Evolutionary conservation across 106 monocot species (phyloP), one percentile per base, ranked within the genome.

Genomic region (Acorus calamus): DNA sequence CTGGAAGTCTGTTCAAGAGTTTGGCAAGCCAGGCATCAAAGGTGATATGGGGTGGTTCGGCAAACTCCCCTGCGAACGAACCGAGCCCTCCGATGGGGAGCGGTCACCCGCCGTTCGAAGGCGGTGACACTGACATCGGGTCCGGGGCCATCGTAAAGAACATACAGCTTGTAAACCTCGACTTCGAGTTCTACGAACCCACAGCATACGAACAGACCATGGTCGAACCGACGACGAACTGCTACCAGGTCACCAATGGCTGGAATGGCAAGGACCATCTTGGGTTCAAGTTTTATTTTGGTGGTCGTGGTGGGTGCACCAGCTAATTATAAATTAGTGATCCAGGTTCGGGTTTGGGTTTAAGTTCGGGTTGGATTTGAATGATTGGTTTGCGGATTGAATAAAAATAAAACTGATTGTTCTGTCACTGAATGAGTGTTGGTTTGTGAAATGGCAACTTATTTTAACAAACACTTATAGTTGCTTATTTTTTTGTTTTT

Each of bases 321-420:
- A 2, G 3, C 8, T 61, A 47, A 61, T 3, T 44, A 55, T 14
- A 4, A 12, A 13, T 81, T 87, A 94, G 28, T 28, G 28, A 28
- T 28, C 28, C 28, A 28, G 28, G 28, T 28, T 28, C 28, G 1
- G 28, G 28, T 28, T 28, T 28, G 1, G 28, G 28, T 28, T 28
- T 1, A 28, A 1, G 28, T 28, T 28, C 28, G 28, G 1, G 28
- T 28, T 28, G 28, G 28, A 1, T 28, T 28, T 28, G 28, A 1
- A 28, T 28, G 28, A 1, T 28, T 28, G 28, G 28, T 28, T 28
- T 28, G 28, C 28, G 28, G 28, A 1, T 28, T 28, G 28, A 28
- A 28, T 28, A 28, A 28, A 28, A 28, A 28, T 28, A 28, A 0
- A 28, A 28, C 28, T 1, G 1, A 28, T 28, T 0, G 28, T 28